Evolutionary conservation across 2,329 filamentous ascomycete genomes (phyloP), one percentile per base, ranked within the genome.

Genomic region (Fusarium multiceps): DNA sequence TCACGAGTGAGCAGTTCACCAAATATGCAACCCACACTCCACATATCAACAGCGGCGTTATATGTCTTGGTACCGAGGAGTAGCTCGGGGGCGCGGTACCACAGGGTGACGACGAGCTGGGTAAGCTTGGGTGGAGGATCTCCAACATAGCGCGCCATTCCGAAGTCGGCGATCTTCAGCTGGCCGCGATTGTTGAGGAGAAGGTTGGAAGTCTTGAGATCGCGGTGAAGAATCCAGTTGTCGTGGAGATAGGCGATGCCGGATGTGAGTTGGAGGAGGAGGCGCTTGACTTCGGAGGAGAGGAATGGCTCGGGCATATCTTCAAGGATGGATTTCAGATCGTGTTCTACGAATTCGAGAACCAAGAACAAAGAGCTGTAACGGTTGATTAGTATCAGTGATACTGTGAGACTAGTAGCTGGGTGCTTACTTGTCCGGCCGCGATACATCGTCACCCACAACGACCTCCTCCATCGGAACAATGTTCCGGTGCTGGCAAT

Each of bases 331-430:
- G 92, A 93, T 81, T 97, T 97, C 60, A 99, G 89, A 77, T 99
- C 96, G 84, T 99, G 96, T 83, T 98, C 95, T 75, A 98, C 86
- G 80, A 98, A 99, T 78, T 98, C 94, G 86, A 99, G 95, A 68
- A 98, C 96, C 60, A 99, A 89, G 79, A 93, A 97, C 71, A 98
- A 91, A 30, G 80, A 82, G 82, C 91, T 93, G 79, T 16, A 12
- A 12, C 79, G 74, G 18, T 25, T 54, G 21, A 34, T 58, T 49
- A 71, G 54, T n/a, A 32, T 32, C 10, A 25, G 25, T 28, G 53
- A 67, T 59, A 65, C 57, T 23, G 28, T 27, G 49, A n/a, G 23
- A 27, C 49, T 65, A 53, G 71, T 63, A 75, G 63, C 71, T 60
- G 71, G 23, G 67, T 70, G 63, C 80, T 61, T 73, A 88, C 86